phyloP scores from a whole-genome alignment of 129 eudicot species.

The Arctium lappa region DNA sequence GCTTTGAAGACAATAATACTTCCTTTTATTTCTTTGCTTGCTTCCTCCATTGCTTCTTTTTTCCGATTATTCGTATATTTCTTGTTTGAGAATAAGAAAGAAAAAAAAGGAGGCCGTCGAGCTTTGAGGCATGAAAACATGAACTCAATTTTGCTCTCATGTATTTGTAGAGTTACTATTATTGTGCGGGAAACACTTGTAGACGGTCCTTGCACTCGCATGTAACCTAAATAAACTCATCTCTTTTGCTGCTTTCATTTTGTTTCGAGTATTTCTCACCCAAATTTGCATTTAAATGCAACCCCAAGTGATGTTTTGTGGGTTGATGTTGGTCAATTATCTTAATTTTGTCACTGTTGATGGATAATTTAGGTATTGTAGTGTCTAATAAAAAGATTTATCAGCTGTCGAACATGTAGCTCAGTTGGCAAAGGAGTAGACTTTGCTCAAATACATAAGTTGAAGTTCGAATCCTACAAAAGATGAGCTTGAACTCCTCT shows the following conservation, averaged over 20 bases:
- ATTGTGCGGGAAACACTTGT: constrained; percentile 20
- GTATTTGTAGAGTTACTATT: constrained; percentile 19
- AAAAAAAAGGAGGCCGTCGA: constrained; percentile 5
- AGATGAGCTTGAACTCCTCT: too few species aligned
- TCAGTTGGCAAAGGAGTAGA: too few species aligned
- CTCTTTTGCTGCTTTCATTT: background rate
- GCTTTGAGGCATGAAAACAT: constrained; percentile 29
- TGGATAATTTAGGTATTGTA: too few species aligned
- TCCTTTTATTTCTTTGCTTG: background rate
- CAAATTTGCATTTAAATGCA: background rate
- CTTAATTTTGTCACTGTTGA: too few species aligned
- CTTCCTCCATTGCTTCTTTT: background rate
- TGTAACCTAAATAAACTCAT: constrained; percentile 27
- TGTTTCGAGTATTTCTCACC: background rate
- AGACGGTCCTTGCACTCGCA: constrained; percentile 1
- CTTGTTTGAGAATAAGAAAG: constrained; percentile 23
- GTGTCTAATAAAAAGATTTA: too few species aligned
- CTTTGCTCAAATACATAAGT: too few species aligned
- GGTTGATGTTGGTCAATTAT: too few species aligned
- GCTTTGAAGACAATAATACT: constrained; percentile 38
- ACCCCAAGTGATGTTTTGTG: too few species aligned
- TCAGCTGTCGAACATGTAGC: too few species aligned
- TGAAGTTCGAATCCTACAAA: too few species aligned
- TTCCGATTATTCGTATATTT: background rate
- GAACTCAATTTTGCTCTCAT: constrained; percentile 34